A percentile compares a stretch with the other conserved stretches of the same genome.
phyloP scores from a whole-genome alignment of 768 basidiomycete species.

The Tephrocybe rancida region DNA sequence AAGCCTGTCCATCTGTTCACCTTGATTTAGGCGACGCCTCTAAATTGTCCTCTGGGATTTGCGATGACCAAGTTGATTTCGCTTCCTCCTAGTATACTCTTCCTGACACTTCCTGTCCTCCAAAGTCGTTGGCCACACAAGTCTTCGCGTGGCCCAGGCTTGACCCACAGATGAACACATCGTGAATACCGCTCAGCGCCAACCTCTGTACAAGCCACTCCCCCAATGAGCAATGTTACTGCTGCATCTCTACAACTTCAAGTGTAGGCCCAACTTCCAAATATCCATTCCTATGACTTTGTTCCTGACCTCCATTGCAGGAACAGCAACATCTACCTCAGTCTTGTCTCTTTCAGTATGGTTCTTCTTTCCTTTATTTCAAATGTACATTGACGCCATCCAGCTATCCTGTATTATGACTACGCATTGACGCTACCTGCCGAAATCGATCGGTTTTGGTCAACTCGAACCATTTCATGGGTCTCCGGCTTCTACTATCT shows the following conservation, averaged over 20 bases:
- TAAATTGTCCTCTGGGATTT: too few species aligned
- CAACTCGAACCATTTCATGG: slow-evolving; percentile 28
- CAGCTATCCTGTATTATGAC: slow-evolving; percentile 51
- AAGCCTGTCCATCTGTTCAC: too few species aligned
- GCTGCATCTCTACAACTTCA: slow-evolving; percentile 15
- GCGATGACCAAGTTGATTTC: too few species aligned
- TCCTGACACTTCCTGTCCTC: too few species aligned
- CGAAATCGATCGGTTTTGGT: slow-evolving; percentile 52
- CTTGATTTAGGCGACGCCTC: too few species aligned
- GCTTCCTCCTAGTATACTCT: too few species aligned
- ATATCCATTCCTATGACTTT: neutral
- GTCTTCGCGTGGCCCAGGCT: too few species aligned
- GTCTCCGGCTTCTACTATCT: slow-evolving; percentile 41
- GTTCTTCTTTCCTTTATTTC: neutral
- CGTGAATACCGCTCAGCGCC: too few species aligned
- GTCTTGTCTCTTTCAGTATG: slow-evolving; percentile 19
- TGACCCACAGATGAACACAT: too few species aligned
- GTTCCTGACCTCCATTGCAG: slow-evolving; percentile 1
- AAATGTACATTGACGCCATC: neutral
- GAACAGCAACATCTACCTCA: slow-evolving; percentile 9
- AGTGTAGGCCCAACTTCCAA: slow-evolving; percentile 7
- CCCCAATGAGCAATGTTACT: too few species aligned
- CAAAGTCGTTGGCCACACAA: too few species aligned
- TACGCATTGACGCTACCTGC: slow-evolving; percentile 45
- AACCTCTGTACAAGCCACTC: too few species aligned